phyloP scores from a whole-genome alignment of 164 flowering plant genomes.

The Warburgia ugandensis region DNA sequence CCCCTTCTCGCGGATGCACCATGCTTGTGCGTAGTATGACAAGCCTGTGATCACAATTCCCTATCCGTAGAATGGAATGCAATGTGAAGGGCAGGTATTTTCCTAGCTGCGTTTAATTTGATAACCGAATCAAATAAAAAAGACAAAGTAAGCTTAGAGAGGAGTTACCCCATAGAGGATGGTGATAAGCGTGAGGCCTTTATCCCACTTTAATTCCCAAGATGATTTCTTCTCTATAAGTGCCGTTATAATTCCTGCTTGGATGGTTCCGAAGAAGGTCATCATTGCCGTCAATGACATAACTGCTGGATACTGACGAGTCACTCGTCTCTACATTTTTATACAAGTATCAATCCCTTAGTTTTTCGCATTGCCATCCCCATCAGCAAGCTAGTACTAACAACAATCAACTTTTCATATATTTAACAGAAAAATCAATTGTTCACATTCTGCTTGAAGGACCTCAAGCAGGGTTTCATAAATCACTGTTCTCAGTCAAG shows the following conservation, averaged over 20 bases:
- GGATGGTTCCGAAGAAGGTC: neutral
- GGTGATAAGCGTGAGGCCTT: neutral
- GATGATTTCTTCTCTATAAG: neutral
- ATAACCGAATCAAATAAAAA: neutral
- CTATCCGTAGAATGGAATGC: neutral
- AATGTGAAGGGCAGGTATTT: neutral
- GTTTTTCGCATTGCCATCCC: too few species aligned
- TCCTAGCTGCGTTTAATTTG: neutral
- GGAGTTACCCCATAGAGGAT: neutral
- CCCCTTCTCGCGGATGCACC: conserved; percentile 17
- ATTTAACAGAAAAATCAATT: too few species aligned
- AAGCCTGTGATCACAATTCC: conserved; percentile 5
- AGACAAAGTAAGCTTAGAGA: neutral
- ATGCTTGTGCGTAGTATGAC: conserved; percentile 13
- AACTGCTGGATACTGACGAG: conserved; percentile 1
- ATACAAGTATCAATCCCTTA: too few species aligned
- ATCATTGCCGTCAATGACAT: neutral
- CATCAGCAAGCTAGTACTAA: too few species aligned
- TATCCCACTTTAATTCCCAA: neutral
- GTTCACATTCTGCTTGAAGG: too few species aligned
- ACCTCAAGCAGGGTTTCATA: too few species aligned
- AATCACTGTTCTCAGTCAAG: too few species aligned
- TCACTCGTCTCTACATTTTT: too few species aligned
- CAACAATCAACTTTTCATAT: too few species aligned
- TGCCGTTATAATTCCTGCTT: neutral